Evolutionary conservation across 2,329 filamentous ascomycete species (phyloP).

Genomic region (Sclerotinia spermophila): DNA sequence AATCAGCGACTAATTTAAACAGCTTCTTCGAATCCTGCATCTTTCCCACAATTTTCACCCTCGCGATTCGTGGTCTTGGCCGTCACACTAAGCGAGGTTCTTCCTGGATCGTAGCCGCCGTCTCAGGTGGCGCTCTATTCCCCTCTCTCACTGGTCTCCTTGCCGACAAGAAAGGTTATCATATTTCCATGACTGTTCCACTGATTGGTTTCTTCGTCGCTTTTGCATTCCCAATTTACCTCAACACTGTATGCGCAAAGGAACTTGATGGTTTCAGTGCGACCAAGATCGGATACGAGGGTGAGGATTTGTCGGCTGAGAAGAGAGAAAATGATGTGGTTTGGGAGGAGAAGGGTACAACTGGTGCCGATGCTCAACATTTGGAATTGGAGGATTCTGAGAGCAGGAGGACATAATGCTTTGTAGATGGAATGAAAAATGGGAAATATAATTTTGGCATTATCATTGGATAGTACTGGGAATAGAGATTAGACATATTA

Average conservation of each 20-base stretch:
- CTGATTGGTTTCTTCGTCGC: slow-evolving; percentile 37
- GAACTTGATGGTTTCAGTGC: slow-evolving; percentile 39
- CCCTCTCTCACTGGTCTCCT: slow-evolving; percentile 25
- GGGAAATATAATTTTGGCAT: not conserved
- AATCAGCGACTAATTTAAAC: not conserved
- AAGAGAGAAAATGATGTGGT: not conserved
- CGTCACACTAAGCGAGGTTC: slow-evolving; percentile 74
- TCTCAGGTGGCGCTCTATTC: slow-evolving; percentile 32
- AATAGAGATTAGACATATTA: not conserved
- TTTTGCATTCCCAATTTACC: slow-evolving; percentile 38
- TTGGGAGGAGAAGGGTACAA: slow-evolving; percentile 14
- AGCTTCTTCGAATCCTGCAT: slow-evolving; percentile 70
- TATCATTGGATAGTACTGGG: not conserved
- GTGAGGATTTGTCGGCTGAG: slow-evolving; percentile 13
- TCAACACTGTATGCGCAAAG: slow-evolving; percentile 36
- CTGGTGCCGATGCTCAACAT: not conserved
- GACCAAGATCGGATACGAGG: slow-evolving; percentile 38
- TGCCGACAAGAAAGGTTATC: slow-evolving; percentile 16
- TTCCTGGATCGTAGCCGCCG: slow-evolving; percentile 62
- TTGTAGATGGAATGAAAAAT: not conserved
- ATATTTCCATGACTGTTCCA: slow-evolving; percentile 36
- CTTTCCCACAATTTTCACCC: slow-evolving; percentile 77
- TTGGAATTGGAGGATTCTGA: not conserved
- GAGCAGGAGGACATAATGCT: not conserved
- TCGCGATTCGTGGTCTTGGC: slow-evolving; percentile 76